These are phyloP conservation scores for Penstemon eatonii DNA, from an alignment of 257 asterid genomes.

Conservation along the genomic window DNA sequence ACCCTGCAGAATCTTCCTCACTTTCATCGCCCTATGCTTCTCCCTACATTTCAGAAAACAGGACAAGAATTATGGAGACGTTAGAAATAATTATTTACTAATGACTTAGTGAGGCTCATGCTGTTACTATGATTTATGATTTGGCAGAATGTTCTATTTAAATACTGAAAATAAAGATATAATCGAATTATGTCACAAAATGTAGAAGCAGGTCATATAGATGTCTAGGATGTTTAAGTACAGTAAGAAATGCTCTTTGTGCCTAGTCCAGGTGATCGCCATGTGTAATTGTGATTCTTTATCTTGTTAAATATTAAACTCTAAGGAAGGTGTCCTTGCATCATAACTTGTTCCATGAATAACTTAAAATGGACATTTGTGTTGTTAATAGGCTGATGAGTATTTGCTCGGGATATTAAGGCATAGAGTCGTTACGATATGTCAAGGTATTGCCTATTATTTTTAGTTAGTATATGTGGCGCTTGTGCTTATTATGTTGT, in stretches of 20 bases:
- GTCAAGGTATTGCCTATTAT: constrained; percentile 46
- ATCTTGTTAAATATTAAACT: background rate
- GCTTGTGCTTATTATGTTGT: background rate
- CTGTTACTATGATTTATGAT: background rate
- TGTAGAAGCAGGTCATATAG: background rate
- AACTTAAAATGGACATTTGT: background rate
- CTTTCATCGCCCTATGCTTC: too few species aligned
- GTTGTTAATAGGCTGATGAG: constrained; percentile 60
- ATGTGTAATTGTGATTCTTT: constrained; percentile 1
- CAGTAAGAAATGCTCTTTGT: background rate
- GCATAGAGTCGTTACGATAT: too few species aligned
- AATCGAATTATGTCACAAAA: background rate
- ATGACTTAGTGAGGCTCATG: background rate
- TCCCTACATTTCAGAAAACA: too few species aligned
- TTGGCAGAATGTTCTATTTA: background rate
- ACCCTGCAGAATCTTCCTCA: too few species aligned
- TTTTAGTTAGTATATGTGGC: constrained; percentile 4
- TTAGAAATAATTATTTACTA: too few species aligned
- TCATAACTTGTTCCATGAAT: constrained; percentile 15
- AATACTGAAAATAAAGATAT: background rate
- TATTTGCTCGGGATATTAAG: too few species aligned
- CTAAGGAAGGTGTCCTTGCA: background rate
- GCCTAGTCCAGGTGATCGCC: background rate
- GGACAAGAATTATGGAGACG: too few species aligned
- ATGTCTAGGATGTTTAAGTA: background rate